phyloP scores from a whole-genome alignment of 1,284 basidiomycete genomes.

The Ganoderma meredithae region DNA sequence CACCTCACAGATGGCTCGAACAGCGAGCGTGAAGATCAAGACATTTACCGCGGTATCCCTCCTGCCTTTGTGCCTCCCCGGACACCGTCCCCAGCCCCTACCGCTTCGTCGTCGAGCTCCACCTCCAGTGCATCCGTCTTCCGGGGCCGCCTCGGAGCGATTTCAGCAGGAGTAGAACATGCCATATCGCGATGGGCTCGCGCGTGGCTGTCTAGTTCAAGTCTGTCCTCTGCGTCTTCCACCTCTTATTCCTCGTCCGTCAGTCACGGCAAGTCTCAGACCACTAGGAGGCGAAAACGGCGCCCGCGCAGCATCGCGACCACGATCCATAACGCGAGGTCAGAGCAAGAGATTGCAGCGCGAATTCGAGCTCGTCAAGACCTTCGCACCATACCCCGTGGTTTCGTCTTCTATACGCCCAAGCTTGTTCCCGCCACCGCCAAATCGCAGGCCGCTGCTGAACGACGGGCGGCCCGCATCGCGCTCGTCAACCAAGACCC shows the following conservation, averaged over 20 bases:
- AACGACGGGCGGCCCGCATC: constrained; percentile 19
- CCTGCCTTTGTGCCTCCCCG: constrained; percentile 39
- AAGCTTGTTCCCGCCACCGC: constrained; percentile 39
- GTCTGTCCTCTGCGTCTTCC: constrained; percentile 51
- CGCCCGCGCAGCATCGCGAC: constrained; percentile 55
- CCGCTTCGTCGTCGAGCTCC: constrained; percentile 44
- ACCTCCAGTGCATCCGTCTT: constrained; percentile 42
- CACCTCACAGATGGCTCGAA: constrained; percentile 24
- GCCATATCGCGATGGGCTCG: constrained; percentile 57
- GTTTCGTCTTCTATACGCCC: constrained; percentile 73
- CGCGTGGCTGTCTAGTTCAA: constrained; percentile 53
- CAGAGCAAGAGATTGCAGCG: constrained; percentile 64
- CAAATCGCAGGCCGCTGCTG: constrained; percentile 17
- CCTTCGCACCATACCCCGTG: constrained; percentile 63
- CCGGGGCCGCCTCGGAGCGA: constrained; percentile 48
- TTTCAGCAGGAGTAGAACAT: constrained; percentile 53
- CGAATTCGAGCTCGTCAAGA: constrained; percentile 68
- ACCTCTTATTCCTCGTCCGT: constrained; percentile 46
- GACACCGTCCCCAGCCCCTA: constrained; percentile 41
- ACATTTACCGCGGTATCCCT: constrained; percentile 69
- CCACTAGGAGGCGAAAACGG: constrained; percentile 48
- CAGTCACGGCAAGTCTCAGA: constrained; percentile 46
- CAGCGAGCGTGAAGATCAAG: constrained; percentile 49
- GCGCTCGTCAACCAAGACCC: constrained; percentile 39
- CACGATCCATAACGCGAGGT: constrained; percentile 52